Evolutionary conservation across 805 yeast species (phyloP).

Genomic region (Metschnikowia gruessii): DNA sequence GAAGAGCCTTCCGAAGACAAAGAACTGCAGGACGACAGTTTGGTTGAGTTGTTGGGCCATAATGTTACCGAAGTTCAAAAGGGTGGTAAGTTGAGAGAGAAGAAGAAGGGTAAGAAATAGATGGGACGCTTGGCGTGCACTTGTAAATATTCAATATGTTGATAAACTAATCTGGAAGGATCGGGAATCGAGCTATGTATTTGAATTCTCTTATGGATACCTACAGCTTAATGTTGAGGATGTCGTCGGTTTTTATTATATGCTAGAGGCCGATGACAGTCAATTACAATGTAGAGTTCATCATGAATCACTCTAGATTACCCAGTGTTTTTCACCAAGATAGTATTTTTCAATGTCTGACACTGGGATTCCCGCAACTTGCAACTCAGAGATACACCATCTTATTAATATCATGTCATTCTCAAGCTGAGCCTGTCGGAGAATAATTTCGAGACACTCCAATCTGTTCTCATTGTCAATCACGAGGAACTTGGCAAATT

Average conservation of each 20-base stretch:
- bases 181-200: neutral
- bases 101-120: conserved; percentile 36
- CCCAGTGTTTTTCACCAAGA: neutral
- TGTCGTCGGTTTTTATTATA: too few relatives aligned
- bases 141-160: conserved; percentile 6
- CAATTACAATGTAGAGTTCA: neutral
- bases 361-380: conserved; percentile 24
- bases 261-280: neutral
- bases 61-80: conserved; percentile 52
- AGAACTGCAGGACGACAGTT: conserved; percentile 45
- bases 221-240: too few relatives aligned
- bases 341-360: conserved; percentile 10
- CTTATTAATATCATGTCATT: conserved; percentile 22
- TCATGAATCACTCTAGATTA: neutral
- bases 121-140: conserved; percentile 3
- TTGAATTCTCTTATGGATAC: too few relatives aligned
- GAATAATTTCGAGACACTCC: conserved; percentile 23
- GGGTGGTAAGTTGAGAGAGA: conserved; percentile 52
- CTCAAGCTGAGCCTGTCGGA: conserved; percentile 24
- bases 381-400: conserved; percentile 35
- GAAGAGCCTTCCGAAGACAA: conserved; percentile 26
- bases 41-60: conserved; percentile 58
- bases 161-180: neutral
- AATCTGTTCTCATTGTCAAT: conserved; percentile 17
- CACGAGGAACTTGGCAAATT: conserved; percentile 18